These are phyloP conservation scores for Aphanomyces astaci DNA, from an alignment of 352 stramenopile genomes.

Conservation along the genomic window DNA sequence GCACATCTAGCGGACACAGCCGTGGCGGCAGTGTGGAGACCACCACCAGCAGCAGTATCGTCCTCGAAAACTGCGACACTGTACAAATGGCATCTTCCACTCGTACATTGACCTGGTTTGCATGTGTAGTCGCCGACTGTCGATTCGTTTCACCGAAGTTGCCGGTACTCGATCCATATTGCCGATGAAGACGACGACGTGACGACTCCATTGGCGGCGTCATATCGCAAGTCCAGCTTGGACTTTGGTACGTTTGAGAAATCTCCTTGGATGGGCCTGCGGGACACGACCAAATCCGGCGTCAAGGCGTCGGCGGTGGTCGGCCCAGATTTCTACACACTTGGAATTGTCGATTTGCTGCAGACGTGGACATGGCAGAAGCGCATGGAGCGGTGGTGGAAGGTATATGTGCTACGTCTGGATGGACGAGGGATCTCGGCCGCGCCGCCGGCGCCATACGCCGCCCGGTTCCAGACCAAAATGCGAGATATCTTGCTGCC, in stretches of 20 bases:
- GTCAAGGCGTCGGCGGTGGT: conserved; percentile 70
- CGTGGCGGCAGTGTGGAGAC: conserved; percentile 44
- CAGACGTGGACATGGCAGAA: conserved; percentile 85
- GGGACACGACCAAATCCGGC: conserved; percentile 51
- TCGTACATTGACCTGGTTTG: no score
- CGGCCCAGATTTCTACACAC: conserved; percentile 79
- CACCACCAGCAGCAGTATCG: background rate
- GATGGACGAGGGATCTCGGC: conserved; percentile 71
- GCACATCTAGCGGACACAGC: no score
- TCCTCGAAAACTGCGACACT: conserved; percentile 22
- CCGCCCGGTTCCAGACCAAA: conserved; percentile 70
- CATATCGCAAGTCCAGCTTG: conserved; percentile 46
- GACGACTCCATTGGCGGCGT: conserved; percentile 20
- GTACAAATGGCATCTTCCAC: no score
- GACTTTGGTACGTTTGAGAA: conserved; percentile 29
- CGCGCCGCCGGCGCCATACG: conserved; percentile 62
- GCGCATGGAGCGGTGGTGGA: conserved; percentile 74
- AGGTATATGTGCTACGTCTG: conserved; percentile 63
- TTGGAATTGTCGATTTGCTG: conserved; percentile 86
- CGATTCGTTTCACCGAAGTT: conserved; percentile 52
- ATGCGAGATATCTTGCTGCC: conserved; percentile 82
- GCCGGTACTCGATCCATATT: conserved; percentile 66
- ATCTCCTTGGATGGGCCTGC: conserved; percentile 47
- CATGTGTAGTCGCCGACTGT: conserved; percentile 12
- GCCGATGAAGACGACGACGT: conserved; percentile 37